Evolutionary conservation across 2,329 filamentous ascomycete genomes (phyloP).

Genomic region (Leptographium galeiforme): DNA sequence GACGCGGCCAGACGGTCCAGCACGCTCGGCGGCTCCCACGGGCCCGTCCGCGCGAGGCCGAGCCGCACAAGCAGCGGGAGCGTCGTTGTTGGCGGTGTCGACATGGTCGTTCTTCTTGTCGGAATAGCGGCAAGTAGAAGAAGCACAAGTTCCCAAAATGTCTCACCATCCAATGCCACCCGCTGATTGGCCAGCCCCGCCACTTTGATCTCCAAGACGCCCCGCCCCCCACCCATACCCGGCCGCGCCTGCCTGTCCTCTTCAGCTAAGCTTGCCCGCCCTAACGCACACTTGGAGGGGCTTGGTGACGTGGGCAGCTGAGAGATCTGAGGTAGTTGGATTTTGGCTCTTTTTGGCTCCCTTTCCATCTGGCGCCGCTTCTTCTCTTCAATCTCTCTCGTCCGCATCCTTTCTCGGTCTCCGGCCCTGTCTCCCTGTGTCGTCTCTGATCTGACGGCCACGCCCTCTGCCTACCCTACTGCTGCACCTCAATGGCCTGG

Average conservation of each 20-base stretch:
- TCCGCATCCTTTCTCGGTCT: background rate
- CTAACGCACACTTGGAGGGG: background rate
- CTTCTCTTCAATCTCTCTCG: background rate
- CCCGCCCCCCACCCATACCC: background rate
- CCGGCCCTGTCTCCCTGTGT: background rate
- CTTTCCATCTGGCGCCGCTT: too few relatives aligned
- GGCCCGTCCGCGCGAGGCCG: constrained; percentile 8
- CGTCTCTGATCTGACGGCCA: background rate
- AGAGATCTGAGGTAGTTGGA: background rate
- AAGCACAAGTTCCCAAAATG: too few relatives aligned
- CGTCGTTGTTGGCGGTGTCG: too few relatives aligned
- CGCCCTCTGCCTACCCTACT: background rate
- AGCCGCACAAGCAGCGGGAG: constrained; percentile 7
- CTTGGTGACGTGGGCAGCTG: background rate
- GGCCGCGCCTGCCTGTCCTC: background rate
- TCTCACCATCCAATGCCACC: too few relatives aligned
- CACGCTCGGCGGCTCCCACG: constrained; percentile 26
- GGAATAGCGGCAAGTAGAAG: too few relatives aligned
- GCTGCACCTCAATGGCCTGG: background rate
- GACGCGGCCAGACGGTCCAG: constrained; percentile 54
- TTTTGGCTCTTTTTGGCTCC: too few relatives aligned
- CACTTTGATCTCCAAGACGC: too few relatives aligned
- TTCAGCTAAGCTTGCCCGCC: background rate
- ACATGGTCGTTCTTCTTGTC: too few relatives aligned
- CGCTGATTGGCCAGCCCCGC: too few relatives aligned